phyloP scores from a whole-genome alignment of 495 filamentous ascomycete species.

The Pyrenula massariospora region DNA sequence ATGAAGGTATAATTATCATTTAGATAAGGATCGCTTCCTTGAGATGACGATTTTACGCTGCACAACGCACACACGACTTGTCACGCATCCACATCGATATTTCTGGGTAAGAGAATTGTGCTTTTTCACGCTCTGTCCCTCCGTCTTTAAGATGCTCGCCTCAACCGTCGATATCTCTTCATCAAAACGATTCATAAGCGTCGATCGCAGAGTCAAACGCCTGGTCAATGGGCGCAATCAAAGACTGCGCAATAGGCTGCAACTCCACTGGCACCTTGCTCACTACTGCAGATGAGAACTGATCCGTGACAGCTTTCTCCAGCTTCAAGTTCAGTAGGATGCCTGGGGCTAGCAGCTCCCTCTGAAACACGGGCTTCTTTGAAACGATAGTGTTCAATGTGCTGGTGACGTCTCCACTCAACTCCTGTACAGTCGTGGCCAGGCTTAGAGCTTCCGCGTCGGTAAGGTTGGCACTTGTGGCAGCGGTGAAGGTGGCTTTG shows the following conservation, averaged over 20 bases:
- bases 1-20: too few species aligned
- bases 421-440: slow-evolving; percentile 10
- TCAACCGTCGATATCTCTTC: too few species aligned
- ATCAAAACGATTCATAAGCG: too few species aligned
- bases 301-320: slow-evolving; percentile 18
- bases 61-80: too few species aligned
- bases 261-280: slow-evolving; percentile 20
- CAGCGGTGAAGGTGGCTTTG: slow-evolving; percentile 14
- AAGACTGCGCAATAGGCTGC: slow-evolving; percentile 9
- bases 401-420: slow-evolving; percentile 12
- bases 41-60: too few species aligned
- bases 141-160: too few species aligned
- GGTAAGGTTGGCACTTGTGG: slow-evolving; percentile 11
- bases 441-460: slow-evolving; percentile 12
- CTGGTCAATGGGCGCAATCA: slow-evolving; percentile 15
- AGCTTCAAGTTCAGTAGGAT: slow-evolving; percentile 18
- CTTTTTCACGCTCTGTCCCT: too few species aligned
- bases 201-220: slow-evolving; percentile 17
- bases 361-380: slow-evolving; percentile 22
- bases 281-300: slow-evolving; percentile 16
- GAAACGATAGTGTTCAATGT: slow-evolving; percentile 14
- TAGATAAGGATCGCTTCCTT: too few species aligned
- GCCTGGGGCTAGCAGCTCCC: slow-evolving; percentile 15
- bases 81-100: too few species aligned
- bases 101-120: too few species aligned